Evolutionary conservation across 257 asterid genomes (phyloP), one percentile per base, ranked within the genome.

Genomic region (Phtheirospermum japonicum): DNA sequence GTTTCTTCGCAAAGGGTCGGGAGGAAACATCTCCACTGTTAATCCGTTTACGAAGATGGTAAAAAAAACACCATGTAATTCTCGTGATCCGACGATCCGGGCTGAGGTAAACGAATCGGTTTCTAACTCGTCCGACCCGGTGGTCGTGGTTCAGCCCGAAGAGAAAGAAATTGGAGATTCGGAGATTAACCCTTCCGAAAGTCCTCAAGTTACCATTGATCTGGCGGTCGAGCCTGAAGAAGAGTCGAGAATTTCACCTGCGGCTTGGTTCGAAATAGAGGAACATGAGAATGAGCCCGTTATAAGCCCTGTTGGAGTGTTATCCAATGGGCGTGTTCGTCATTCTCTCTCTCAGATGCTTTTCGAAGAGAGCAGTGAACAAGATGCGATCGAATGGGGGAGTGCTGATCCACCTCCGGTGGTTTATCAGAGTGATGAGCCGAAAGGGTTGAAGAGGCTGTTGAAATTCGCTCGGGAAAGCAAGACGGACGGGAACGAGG

Each of bases 281-380:
- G 98, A 84, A 76, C 79, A 77, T 13, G 94, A 79, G 50, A 82
- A 78, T 69, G 79, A 73, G 43, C 65, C 81, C 50, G 33, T 61
- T 64, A 75, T 73, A 31, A 51, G 75, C 76, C n/a, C 85, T 87
- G 17, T 79, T 65, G 53, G 78, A 68, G n/a, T n/a, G 57, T 73
- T 59, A 9, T 75, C 91, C 48, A 92, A 89, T 72, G 85, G 97
- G 54, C 89, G 97, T 39, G 84, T 86, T 62, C 97, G 95, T 37
- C 95, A 92, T 69, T 92, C 99, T 59, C 85, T 92, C 32, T 92
- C 99, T 32, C 99, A 92, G 71, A 92, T 92, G 99, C 88, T 92
- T 76, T 90, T 86, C 57, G 90, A 92, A 68, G 99, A 92, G 83
- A 85, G 78, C 78, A 81, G 84, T 63, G 99, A 89, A 76, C 83